phyloP scores from a whole-genome alignment of 2,329 filamentous ascomycete species.

The Cercospora zeina region DNA sequence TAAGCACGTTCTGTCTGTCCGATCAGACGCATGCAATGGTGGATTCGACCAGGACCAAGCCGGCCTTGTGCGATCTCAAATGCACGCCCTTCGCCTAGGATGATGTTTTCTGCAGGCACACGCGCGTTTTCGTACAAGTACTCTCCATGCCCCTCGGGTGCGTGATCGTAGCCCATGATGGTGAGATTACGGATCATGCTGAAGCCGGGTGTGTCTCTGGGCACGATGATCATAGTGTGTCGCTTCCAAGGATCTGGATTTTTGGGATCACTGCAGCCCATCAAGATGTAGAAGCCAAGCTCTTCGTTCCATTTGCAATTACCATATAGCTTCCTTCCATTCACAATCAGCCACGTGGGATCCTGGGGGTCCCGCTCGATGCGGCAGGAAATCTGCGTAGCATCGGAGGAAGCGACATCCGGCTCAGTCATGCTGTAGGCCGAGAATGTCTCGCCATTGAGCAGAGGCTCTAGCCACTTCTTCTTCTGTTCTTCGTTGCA shows the following conservation, averaged over 20 bases:
- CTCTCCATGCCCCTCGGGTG: slow-evolving; percentile 92
- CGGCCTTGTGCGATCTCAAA: slow-evolving; percentile 98
- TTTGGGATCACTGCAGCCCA: slow-evolving; percentile 81
- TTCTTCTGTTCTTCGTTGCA: slow-evolving; percentile 51
- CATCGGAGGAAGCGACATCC: slow-evolving; percentile 51
- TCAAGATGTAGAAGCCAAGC: slow-evolving; percentile 89
- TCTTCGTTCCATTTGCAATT: slow-evolving; percentile 88
- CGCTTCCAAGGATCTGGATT: slow-evolving; percentile 79
- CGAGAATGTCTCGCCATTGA: slow-evolving; percentile 50
- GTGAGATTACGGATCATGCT: slow-evolving; percentile 89
- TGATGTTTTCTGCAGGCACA: slow-evolving; percentile 76
- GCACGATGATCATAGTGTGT: slow-evolving; percentile 91
- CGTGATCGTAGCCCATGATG: slow-evolving; percentile 94
- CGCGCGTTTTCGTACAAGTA: slow-evolving; percentile 84
- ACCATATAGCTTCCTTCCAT: slow-evolving; percentile 98
- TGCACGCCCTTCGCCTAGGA: slow-evolving; percentile 89
- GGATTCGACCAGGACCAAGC: slow-evolving; percentile 91
- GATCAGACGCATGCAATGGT: slow-evolving; percentile 93
- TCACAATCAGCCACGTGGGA: slow-evolving; percentile 83
- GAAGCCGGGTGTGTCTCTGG: slow-evolving; percentile 76
- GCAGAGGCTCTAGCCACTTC: slow-evolving; percentile 50
- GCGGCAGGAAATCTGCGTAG: slow-evolving; percentile 52
- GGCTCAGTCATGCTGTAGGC: slow-evolving; percentile 56
- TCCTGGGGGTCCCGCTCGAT: slow-evolving; percentile 72
- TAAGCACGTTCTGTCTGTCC: slow-evolving; percentile 84